phyloP scores from a whole-genome alignment of 2,329 filamentous ascomycete genomes.

The Colletotrichum ledebouriae region DNA sequence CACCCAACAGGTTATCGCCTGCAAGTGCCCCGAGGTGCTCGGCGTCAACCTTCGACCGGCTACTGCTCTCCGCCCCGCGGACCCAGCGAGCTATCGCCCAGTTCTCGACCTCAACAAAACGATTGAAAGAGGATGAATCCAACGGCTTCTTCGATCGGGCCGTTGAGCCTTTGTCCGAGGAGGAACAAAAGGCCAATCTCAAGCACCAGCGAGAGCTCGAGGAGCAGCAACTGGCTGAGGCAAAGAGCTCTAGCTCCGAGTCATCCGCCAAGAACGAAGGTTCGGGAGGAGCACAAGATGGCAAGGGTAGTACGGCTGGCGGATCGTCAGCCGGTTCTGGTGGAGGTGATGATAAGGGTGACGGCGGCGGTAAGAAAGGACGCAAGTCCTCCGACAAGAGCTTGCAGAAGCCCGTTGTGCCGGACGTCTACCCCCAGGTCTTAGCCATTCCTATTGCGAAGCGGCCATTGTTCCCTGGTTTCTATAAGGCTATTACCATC shows the following conservation, averaged over 20 bases:
- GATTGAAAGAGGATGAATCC: constrained; percentile 54
- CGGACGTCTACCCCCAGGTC: constrained; percentile 96
- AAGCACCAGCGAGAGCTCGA: constrained; percentile 61
- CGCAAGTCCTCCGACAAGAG: constrained; percentile 79
- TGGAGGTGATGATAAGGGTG: constrained; percentile 58
- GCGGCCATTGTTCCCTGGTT: constrained; percentile 93
- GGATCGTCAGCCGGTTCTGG: constrained; percentile 62
- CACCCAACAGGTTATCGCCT: constrained; percentile 41
- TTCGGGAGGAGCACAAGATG: constrained; percentile 60
- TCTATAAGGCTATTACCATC: constrained; percentile 99
- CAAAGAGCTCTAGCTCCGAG: constrained; percentile 55
- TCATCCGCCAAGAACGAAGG: constrained; percentile 61
- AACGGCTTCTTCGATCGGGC: constrained; percentile 65
- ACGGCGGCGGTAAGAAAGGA: constrained; percentile 76
- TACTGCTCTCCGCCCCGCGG: constrained; percentile 49
- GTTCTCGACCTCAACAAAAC: constrained; percentile 54
- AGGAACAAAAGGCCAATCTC: constrained; percentile 65
- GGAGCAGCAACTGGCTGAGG: constrained; percentile 62
- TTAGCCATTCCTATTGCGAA: constrained; percentile 97
- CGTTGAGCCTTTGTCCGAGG: constrained; percentile 64
- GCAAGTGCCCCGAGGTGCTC: constrained; percentile 38
- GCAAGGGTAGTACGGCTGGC: constrained; percentile 70
- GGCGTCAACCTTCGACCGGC: constrained; percentile 49
- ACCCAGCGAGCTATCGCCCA: constrained; percentile 48
- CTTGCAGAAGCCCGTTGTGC: constrained; percentile 88